Conservation (phyloP, 257 asterid genomes). For the Solanum gracilifrons region DNA sequence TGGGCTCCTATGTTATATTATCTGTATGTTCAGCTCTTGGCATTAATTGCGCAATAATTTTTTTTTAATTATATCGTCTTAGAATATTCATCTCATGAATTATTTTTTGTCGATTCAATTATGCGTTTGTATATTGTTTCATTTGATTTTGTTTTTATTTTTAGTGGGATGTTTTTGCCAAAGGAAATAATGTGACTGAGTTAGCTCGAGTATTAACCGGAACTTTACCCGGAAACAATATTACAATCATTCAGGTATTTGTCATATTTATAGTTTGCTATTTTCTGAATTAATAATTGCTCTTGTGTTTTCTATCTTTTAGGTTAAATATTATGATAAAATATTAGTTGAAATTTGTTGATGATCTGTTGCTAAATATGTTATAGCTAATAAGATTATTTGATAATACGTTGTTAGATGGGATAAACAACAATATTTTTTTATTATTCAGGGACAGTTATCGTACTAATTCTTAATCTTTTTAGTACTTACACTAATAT, state of each 20-base stretch:
- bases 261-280: background rate
- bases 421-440: background rate
- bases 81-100: background rate
- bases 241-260: conserved; percentile 53
- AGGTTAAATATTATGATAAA: background rate
- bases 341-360: background rate
- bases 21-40: background rate
- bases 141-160: too few species aligned
- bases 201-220: conserved; percentile 54
- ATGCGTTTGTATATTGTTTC: background rate
- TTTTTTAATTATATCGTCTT: background rate
- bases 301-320: background rate
- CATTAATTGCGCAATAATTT: background rate
- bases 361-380: background rate
- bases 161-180: conserved; percentile 61
- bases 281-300: background rate
- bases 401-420: background rate
- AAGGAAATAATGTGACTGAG: conserved; percentile 27
- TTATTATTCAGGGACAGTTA: background rate
- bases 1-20: background rate
- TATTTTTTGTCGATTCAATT: background rate
- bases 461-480: background rate
- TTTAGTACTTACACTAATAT: background rate
- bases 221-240: conserved; percentile 30
- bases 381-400: background rate